Base-by-base conservation (phyloP, 2,329 filamentous ascomycete species). In the Chaetomium globosum region DNA sequence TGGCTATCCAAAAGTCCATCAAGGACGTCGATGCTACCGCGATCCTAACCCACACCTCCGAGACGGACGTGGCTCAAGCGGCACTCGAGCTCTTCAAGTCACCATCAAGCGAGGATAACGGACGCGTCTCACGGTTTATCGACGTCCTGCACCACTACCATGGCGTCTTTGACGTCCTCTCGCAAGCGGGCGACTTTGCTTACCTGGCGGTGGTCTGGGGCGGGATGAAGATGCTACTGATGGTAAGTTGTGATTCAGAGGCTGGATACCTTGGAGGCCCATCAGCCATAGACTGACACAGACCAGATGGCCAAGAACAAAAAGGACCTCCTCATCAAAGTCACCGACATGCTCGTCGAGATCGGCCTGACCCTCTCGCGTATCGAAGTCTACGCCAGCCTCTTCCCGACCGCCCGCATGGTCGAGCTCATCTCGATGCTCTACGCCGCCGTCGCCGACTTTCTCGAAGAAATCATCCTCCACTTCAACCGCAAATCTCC, bases 181-280 rank as follows among this genome's bases (percentile, higher is more conserved):
- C 68, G 0, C 73, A 74, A 49, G 68, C 69, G 3, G 65, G 61
- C 23, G 71, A 72, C 31, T 71, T 72, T 55, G 49, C 10, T 13
- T 73, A 70, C 12, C 58, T 73, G 59, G 69, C 72, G 4, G 62
- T 73, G 16, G 68, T 74, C 21, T 74, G 72, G 72, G 72, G 73
- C 2, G 68, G 65, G 3, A 64, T 67, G 57, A 67, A 49, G 61
- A 36, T 67, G 48, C 2, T 67, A 52, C 51, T 67, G 57, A 61
- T 67, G 56, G 65, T 67, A 49, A n/a, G 49, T 52, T 36, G 10
- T n/a, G 19, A 30, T 6, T 28, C 52, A 48, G n/a, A 21, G 19
- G 59, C 13, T 39, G 13, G 36, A 26, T 26, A 26, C 26, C 36
- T 5, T 4, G 3, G 5, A 39, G 12, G 3, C 1, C 33, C 16